Evolutionary conservation across 139 green algal species (phyloP).

Genomic region (Penium margaritaceum): DNA sequence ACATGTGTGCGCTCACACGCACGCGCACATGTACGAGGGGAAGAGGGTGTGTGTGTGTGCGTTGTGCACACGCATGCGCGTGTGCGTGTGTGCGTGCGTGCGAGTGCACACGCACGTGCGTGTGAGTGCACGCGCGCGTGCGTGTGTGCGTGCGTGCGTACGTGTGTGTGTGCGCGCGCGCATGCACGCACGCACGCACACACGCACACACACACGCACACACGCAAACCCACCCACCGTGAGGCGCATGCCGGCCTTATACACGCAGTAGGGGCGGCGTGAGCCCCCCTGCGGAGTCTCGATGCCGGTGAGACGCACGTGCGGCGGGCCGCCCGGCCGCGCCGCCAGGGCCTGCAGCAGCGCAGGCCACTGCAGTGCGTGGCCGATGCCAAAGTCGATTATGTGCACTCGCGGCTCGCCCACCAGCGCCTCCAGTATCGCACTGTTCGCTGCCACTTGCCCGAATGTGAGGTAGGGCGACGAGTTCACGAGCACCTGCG

Average conservation of each 20-base stretch:
- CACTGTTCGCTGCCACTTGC: constrained; percentile 31
- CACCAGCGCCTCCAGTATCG: constrained; percentile 28
- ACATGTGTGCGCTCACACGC: too few relatives aligned
- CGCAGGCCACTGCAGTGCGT: constrained; percentile 21
- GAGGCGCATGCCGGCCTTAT: neutral
- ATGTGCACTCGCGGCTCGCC: constrained; percentile 24
- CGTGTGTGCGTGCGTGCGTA: too few relatives aligned
- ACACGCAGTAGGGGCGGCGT: neutral
- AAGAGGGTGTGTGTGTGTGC: too few relatives aligned
- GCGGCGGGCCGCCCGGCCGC: constrained; percentile 11
- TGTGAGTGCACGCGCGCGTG: too few relatives aligned
- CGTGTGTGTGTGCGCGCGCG: too few relatives aligned
- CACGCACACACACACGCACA: too few relatives aligned
- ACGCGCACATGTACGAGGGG: too few relatives aligned
- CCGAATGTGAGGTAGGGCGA: constrained; percentile 29
- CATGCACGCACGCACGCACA: neutral
- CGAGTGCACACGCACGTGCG: too few relatives aligned
- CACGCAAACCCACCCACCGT: neutral
- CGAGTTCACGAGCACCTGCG: constrained; percentile 27
- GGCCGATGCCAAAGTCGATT: constrained; percentile 30
- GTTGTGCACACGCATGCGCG: too few relatives aligned
- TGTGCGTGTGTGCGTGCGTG: too few relatives aligned
- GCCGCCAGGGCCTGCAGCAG: constrained; percentile 26
- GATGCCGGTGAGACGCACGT: neutral
- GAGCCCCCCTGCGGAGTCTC: neutral